phyloP scores from a whole-genome alignment of 306 rosid species.

The Sesbania bispinosa region DNA sequence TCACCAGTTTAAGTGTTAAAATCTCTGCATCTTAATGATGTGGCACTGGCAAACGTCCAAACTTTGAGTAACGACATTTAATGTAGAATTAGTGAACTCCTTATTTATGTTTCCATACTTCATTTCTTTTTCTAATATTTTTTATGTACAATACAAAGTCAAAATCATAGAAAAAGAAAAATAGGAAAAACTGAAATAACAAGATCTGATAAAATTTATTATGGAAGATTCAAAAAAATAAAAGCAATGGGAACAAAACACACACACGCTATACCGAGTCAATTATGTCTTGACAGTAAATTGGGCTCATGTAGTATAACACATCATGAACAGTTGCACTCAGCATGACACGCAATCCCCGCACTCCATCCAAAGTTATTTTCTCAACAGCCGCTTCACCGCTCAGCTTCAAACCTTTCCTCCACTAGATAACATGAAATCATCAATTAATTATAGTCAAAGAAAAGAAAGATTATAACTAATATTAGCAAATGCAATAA shows the following conservation, averaged over 20 bases:
- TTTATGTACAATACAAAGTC: neutral
- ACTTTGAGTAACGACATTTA: neutral
- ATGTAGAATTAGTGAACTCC: neutral
- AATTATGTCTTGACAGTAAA: slow-evolving; percentile 92
- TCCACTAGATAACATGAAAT: slow-evolving; percentile 67
- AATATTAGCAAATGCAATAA: slow-evolving; percentile 2
- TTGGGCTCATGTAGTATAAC: slow-evolving; percentile 98
- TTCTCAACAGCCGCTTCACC: slow-evolving; percentile 92
- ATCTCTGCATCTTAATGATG: neutral
- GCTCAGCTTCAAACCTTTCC: slow-evolving; percentile 95
- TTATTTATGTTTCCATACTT: neutral
- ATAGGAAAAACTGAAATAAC: neutral
- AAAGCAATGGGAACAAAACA: neutral
- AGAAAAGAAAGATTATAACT: neutral
- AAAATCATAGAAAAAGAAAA: neutral
- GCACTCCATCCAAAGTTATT: slow-evolving; percentile 90
- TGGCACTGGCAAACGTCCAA: neutral
- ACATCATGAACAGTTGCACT: slow-evolving; percentile 98
- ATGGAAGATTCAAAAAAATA: neutral
- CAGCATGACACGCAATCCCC: slow-evolving; percentile 87
- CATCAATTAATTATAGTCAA: slow-evolving; percentile 10
- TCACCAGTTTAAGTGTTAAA: neutral
- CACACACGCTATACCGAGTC: slow-evolving; percentile 54
- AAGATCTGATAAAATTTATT: neutral
- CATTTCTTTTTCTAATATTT: neutral